Percentiles rank a stretch among this genome's conserved stretches.
Evolutionary conservation across 257 asterid species (phyloP).

Genomic region (Osmanthus fragrans): DNA sequence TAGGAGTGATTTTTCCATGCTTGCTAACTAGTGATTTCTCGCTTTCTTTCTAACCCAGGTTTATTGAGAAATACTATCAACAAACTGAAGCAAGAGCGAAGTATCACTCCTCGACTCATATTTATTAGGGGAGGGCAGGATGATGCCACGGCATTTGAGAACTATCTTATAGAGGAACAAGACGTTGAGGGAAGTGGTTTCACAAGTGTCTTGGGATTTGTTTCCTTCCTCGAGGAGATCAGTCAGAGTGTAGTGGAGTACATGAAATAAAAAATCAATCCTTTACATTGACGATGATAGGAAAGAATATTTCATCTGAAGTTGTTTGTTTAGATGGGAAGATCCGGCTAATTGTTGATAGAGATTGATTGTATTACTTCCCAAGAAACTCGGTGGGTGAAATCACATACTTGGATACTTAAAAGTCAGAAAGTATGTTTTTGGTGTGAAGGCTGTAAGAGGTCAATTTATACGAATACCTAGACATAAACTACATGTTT

Average conservation of each 20-base stretch:
- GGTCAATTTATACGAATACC: background rate
- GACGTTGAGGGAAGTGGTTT: constrained; percentile 87
- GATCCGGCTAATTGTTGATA: background rate
- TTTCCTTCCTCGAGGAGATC: constrained; percentile 87
- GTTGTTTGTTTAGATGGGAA: background rate
- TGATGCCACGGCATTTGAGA: constrained; percentile 85
- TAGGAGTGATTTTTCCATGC: background rate
- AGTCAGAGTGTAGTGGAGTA: constrained; percentile 70
- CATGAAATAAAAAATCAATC: constrained; percentile 29
- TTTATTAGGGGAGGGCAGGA: constrained; percentile 84
- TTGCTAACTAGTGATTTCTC: constrained; percentile 7
- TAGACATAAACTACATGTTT: background rate
- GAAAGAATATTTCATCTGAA: background rate
- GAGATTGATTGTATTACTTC: background rate
- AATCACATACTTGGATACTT: background rate
- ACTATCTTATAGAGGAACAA: constrained; percentile 93
- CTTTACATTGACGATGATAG: background rate
- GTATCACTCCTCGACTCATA: constrained; percentile 79
- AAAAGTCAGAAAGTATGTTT: background rate
- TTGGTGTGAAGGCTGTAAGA: background rate
- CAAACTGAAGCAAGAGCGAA: constrained; percentile 86
- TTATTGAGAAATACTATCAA: constrained; percentile 76
- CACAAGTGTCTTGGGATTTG: constrained; percentile 82
- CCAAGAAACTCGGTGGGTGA: background rate
- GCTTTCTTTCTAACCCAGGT: constrained; percentile 46